A percentile compares a stretch with the other conserved stretches of the same genome.
These are phyloP conservation scores for Thuja plicata DNA, from an alignment of 83 land plant species.

Conservation along the genomic window DNA sequence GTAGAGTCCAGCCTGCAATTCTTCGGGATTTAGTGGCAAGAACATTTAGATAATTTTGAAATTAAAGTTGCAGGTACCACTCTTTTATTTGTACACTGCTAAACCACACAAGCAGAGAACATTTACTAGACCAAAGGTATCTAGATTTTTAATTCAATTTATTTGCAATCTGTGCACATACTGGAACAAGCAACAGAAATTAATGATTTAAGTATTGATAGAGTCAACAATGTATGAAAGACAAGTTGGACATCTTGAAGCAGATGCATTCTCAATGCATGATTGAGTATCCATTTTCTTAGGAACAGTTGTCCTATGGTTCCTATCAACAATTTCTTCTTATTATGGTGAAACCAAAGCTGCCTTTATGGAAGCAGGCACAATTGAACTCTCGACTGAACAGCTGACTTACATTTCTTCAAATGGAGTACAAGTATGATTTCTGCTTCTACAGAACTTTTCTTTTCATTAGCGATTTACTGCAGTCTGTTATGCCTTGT, in stretches of 20 bases:
- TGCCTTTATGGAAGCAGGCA: constrained; percentile 70
- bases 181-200: constrained; percentile 28
- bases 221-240: constrained; percentile 13
- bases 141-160: constrained; percentile 38
- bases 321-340: constrained; percentile 56
- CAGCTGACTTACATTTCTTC: constrained; percentile 43
- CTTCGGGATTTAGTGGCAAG: too few species aligned
- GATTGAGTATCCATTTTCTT: constrained; percentile 46
- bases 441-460: too few species aligned
- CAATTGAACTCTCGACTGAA: constrained; percentile 51
- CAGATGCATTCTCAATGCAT: constrained; percentile 37
- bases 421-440: constrained; percentile 36
- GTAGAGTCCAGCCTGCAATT: too few species aligned
- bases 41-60: too few species aligned
- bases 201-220: constrained; percentile 9
- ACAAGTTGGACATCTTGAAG: constrained; percentile 28
- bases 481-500: not conserved
- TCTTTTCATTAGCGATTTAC: too few species aligned
- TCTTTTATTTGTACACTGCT: too few species aligned
- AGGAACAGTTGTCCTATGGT: constrained; percentile 62
- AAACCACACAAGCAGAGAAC: constrained; percentile 5
- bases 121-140: constrained; percentile 43
- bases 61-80: too few species aligned
- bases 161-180: constrained; percentile 56
- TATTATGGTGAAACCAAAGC: constrained; percentile 27